A percentile compares a stretch with the other conserved stretches of the same genome.
These are phyloP conservation scores for Diplogelasinospora grovesii DNA, from an alignment of 495 filamentous ascomycete species.

Conservation along the genomic window DNA sequence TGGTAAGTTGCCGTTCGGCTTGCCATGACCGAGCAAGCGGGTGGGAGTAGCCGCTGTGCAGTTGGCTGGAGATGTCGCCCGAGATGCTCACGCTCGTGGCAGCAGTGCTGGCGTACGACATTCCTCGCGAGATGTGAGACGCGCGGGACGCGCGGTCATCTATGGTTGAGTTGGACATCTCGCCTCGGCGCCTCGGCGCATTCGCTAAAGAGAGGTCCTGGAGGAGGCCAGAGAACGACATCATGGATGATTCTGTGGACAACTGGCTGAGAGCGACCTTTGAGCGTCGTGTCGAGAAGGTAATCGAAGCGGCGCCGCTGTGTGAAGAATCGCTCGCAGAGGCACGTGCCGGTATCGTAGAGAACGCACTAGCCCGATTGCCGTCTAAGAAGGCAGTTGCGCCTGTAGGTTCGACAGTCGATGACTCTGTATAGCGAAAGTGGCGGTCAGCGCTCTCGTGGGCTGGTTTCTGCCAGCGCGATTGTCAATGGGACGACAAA, in stretches of 20 bases:
- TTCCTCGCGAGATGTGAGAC: conserved; percentile 66
- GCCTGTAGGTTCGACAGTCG: too few relatives aligned
- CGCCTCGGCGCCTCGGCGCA: conserved; percentile 33
- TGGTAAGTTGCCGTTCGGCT: conserved; percentile 92
- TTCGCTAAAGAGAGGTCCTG: conserved; percentile 70
- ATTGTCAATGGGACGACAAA: too few relatives aligned
- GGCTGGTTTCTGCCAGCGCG: too few relatives aligned
- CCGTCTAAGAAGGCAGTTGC: too few relatives aligned
- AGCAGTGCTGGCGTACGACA: conserved; percentile 76
- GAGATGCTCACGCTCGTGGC: conserved; percentile 92
- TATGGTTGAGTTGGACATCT: conserved; percentile 44
- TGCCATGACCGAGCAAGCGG: conserved; percentile 90
- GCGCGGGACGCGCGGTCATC: conserved; percentile 48
- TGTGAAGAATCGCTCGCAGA: too few relatives aligned
- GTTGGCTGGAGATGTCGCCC: conserved; percentile 87
- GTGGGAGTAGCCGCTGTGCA: conserved; percentile 92
- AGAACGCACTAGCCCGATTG: too few relatives aligned
- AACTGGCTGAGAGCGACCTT: neutral
- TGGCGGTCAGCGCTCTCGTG: too few relatives aligned
- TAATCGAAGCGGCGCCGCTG: too few relatives aligned
- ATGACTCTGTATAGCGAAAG: too few relatives aligned
- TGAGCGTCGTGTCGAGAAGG: too few relatives aligned
- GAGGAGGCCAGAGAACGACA: conserved; percentile 90
- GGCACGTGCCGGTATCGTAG: too few relatives aligned
- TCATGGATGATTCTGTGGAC: conserved; percentile 38